These are phyloP conservation scores for Kuraishia piskuri DNA, from an alignment of 805 yeast species.

Conservation along the genomic window DNA sequence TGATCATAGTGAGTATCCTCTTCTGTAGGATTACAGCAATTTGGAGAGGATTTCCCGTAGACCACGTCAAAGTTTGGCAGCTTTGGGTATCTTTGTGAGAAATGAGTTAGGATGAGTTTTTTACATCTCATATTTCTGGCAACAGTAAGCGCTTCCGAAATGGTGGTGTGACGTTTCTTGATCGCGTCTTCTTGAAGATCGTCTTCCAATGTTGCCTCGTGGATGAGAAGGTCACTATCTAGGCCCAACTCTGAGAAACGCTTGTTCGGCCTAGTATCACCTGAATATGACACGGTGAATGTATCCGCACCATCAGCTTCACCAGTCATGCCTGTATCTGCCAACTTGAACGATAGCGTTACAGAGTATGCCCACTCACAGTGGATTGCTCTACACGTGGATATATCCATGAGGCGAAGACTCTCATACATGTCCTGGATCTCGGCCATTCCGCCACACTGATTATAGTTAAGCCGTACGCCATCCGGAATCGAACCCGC, in stretches of 20 bases:
- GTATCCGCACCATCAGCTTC: constrained; percentile 6
- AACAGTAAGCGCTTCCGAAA: constrained; percentile 74
- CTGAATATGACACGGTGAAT: constrained; percentile 81
- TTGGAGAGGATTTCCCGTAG: constrained; percentile 7
- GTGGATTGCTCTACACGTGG: constrained; percentile 73
- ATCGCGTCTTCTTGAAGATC: constrained; percentile 70
- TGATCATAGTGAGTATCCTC: constrained; percentile 17
- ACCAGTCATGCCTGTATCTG: neutral
- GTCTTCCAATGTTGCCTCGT: constrained; percentile 90
- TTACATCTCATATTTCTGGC: constrained; percentile 64
- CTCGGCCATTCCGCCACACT: neutral
- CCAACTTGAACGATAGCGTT: constrained; percentile 32
- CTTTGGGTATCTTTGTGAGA: constrained; percentile 80
- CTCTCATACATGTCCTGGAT: neutral
- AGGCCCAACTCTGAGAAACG: constrained; percentile 55
- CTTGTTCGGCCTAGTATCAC: constrained; percentile 84
- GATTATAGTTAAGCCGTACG: neutral
- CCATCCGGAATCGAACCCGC: neutral
- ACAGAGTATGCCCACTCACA: constrained; percentile 77
- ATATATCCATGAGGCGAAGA: neutral
- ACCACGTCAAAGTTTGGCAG: constrained; percentile 21
- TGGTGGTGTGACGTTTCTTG: constrained; percentile 78
- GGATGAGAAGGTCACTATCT: constrained; percentile 68
- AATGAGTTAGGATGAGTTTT: constrained; percentile 76
- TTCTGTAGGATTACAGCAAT: neutral